These are phyloP conservation scores for Phytophthora vignae DNA, from an alignment of 352 stramenopile species.

Conservation along the genomic window DNA sequence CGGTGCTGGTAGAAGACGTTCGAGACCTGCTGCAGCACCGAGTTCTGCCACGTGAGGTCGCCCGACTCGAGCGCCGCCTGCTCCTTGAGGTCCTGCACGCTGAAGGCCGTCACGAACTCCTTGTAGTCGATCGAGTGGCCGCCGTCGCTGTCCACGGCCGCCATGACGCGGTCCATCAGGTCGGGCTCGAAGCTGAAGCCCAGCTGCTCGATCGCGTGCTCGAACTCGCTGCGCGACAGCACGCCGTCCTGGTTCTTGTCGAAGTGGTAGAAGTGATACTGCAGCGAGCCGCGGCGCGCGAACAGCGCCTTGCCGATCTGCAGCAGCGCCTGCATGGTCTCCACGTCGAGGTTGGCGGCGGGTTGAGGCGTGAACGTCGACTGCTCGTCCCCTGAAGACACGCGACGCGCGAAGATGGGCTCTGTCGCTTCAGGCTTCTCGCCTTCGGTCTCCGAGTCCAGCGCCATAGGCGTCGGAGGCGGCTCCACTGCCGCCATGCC, in stretches of 20 bases:
- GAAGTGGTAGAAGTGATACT: conserved; percentile 88
- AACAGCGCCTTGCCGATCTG: conserved; percentile 85
- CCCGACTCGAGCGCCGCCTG: conserved; percentile 58
- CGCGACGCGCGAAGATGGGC: conserved; percentile 56
- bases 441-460: conserved; percentile 29
- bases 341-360: conserved; percentile 73
- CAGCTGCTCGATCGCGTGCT: conserved; percentile 70
- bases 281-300: conserved; percentile 67
- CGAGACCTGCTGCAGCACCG: conserved; percentile 93
- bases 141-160: conserved; percentile 88
- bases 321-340: conserved; percentile 85
- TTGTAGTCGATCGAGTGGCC: conserved; percentile 93
- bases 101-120: conserved; percentile 93
- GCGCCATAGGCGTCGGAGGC: conserved; percentile 25
- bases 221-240: conserved; percentile 80
- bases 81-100: conserved; percentile 83
- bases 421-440: conserved; percentile 12
- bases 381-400: conserved; percentile 69
- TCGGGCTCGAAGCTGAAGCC: conserved; percentile 66
- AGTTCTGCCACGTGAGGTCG: conserved; percentile 91
- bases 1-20: conserved; percentile 96
- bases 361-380: conserved; percentile 65
- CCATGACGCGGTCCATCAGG: conserved; percentile 81
- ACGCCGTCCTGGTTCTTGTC: conserved; percentile 89
- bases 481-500: conserved; percentile 15